These are phyloP conservation scores for Psophocarpus tetragonolobus DNA, from an alignment of 306 rosid species.

Conservation along the genomic window DNA sequence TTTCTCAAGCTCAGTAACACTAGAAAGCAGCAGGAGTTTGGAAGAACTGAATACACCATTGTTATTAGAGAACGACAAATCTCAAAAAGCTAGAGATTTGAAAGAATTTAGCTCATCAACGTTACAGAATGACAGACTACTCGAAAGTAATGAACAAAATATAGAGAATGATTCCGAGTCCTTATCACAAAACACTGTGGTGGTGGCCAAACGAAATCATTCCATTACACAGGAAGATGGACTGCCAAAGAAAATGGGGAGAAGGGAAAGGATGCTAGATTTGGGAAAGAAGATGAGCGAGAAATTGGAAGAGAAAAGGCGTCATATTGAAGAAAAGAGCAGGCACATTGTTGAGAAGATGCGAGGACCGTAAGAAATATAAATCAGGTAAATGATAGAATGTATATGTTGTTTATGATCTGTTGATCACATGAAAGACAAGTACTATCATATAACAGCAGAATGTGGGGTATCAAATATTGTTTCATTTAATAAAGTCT, in stretches of 20 bases:
- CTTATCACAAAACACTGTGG: constrained; percentile 30
- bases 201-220: constrained; percentile 41
- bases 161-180: constrained; percentile 36
- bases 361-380: constrained; percentile 68
- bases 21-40: constrained; percentile 26
- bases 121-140: constrained; percentile 21
- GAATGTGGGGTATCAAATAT: not conserved
- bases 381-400: constrained; percentile 17
- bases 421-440: constrained; percentile 1
- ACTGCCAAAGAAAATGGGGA: constrained; percentile 66
- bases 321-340: constrained; percentile 83
- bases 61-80: constrained; percentile 47
- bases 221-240: constrained; percentile 51
- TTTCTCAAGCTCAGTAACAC: constrained; percentile 31
- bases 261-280: constrained; percentile 82
- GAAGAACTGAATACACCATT: constrained; percentile 54
- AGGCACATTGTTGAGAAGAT: constrained; percentile 83
- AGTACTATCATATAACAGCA: not conserved
- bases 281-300: constrained; percentile 82
- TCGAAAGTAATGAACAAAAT: constrained; percentile 35
- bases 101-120: constrained; percentile 43
- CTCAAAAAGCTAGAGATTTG: constrained; percentile 30
- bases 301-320: constrained; percentile 89
- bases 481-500: constrained; percentile 24
- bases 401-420: constrained; percentile 4